Base-by-base conservation (phyloP, 495 filamentous ascomycete species). In the Podospora pseudocomata region DNA sequence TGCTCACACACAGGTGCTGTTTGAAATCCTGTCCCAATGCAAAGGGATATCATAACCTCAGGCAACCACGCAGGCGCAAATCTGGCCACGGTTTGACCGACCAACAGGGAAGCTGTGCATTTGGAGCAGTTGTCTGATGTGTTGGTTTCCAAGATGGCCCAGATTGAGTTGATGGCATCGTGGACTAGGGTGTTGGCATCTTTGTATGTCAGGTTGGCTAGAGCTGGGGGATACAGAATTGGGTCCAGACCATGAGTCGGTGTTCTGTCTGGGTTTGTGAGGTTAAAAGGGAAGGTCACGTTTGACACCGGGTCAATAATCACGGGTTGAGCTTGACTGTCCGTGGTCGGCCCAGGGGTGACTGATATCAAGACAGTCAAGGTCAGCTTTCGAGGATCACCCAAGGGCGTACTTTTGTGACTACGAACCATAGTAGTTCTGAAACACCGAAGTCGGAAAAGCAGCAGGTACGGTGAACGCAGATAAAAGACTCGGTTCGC, bases 271-370 rank as follows among this genome's bases (percentile, higher is more conserved):
- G 86, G 86, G 68, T 85, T 79, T 0, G 86, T 88, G 60, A 89
- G 74, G 69, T 87, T 84, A 62, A 80, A 77, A 2, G 86, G 85
- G 54, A 82, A 89, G 0, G 83, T 87, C 69, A 85, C 77, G 65
- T 88, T 83, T 60, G 87, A 72, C 32, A 88, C 79, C 0, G 86
- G 83, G 70, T 88, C 86, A 66, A 83, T 79, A 20, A 89, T 76
- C 49, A 80, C 80, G 11, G 87, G 87, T 71, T 89, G 86, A 44
- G 86, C 85, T 74, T 89, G 81, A 32, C 18, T 63, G 27, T 55
- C 20, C 4, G n/a, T n/a, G 28, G 59, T 64, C 30, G 63, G 30
- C 9, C 39, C 11, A 49, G 39, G 39, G 39, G 39, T 49, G 15
- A 49, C 39, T 49, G 39, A 49, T 49, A 49, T 49, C 7, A 49